Evolutionary conservation across 1,284 basidiomycete genomes (phyloP), one percentile per base, ranked within the genome.

Genomic region (Ceratobasidium sp.): DNA sequence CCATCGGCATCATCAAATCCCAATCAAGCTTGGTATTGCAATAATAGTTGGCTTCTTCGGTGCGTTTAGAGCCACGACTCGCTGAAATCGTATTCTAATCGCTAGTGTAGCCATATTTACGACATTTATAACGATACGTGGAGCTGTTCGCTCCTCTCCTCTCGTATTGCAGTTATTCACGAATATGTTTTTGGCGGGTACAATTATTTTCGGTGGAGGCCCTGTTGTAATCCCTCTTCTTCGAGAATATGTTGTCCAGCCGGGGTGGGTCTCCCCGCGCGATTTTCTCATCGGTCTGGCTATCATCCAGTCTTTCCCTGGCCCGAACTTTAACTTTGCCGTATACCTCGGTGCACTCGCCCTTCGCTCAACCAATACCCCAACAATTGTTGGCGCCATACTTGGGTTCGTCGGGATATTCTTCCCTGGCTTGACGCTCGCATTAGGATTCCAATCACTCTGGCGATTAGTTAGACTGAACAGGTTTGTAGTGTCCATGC

Each of bases 281-380:
- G 88, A 90, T 82, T 90, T 90, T 80, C 83, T 90, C 13, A 84
- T 90, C 56, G 87, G 89, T 11, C 86, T 90, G 49, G 89, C 89
- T 13, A 86, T 90, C 77, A 84, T 86, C 63, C 87, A 88, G 80
- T 86, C 86, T 4, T 83, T 88, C 80, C 86, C 88, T 0, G 89
- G 89, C 1, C 89, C 89, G 15, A 89, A 89, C 81, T 90, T 90
- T 82, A 88, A 89, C 81, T 90, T 86, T 80, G 87, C 89, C 3
- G 86, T 87, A 26, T 90, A 87, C 79, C 85, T 90, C 39, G 89
- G 89, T 26, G 85, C 87, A 6, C 84, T 90, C 47, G 82, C 84
- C 0, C 51, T 85, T 2, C 81, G 81, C 0, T 77, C 74, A 4
- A 80, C 83, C 23, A 79, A 81, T 10, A 81, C 80, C 3, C 81